Evolutionary conservation across 2,329 filamentous ascomycete genomes (phyloP), one percentile per base, ranked within the genome.

Genomic region (Fonsecaea monophora): DNA sequence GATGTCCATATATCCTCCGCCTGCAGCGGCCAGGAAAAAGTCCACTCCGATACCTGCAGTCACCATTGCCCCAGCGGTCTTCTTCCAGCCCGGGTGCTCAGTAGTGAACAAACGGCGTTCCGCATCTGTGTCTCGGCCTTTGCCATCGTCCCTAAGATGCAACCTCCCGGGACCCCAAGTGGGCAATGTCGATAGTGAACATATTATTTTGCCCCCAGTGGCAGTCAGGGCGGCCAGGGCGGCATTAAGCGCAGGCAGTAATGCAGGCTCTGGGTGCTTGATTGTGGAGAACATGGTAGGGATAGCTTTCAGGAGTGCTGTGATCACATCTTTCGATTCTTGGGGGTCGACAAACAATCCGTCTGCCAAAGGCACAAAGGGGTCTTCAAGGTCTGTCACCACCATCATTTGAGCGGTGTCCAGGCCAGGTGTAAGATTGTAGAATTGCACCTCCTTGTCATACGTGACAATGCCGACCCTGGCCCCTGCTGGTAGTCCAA

Each of bases 391-490:
- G 76, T 99, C 95, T 3, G 95, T 92, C 92, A 99, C 97, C 59
- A 99, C 94, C 83, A 99, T 88, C 92, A 99, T 97, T 76, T 99
- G 95, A 9, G 95, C 92, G 79, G 93, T 89, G 63, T 95, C 90
- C 50, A 97, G 83, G 48, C 85, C 85, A 42, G 92, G 89, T 75
- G 89, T 92, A 73, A 97, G 88, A 75, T 98, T 98, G 83, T 98
- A 99, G 78, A 98, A 99, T 77, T 99, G 95, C 67, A 99, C 91
- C 74, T 97, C 93, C 79, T 92, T 94, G 82, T 99, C 95, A 77
- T 90, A 99, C 1, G 95, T 97, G 70, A 98, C 89, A 77, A 99
- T 97, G 58, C 94, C 95, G 68, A 99, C 89, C 81, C 92, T 97
- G 57, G 92, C 88, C 12, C 92, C 93, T 61, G 87, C 82, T 0